Evolutionary conservation across 2,329 filamentous ascomycete species (phyloP).

Genomic region (Clarireedia sp.): DNA sequence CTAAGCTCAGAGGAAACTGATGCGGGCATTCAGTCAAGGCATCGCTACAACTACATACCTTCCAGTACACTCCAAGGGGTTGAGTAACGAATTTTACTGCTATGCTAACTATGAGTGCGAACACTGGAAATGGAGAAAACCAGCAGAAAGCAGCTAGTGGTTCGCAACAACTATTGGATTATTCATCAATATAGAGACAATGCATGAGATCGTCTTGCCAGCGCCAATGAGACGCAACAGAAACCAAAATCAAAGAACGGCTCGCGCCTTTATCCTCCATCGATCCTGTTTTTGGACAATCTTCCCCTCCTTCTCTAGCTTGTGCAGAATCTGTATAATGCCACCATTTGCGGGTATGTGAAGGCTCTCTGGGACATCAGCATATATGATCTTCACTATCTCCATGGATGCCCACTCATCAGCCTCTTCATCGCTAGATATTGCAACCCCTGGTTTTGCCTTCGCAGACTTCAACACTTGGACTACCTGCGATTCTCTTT

Average conservation of each 20-base stretch:
- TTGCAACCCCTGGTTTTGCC: slow-evolving; percentile 21
- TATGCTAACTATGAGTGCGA: slow-evolving; percentile 69
- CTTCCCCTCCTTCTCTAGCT: slow-evolving; percentile 67
- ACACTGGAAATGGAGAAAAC: slow-evolving; percentile 36
- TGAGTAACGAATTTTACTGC: slow-evolving; percentile 76
- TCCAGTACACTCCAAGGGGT: slow-evolving; percentile 59
- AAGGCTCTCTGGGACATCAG: slow-evolving; percentile 65
- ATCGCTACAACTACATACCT: slow-evolving; percentile 56
- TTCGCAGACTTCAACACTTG: slow-evolving; percentile 46
- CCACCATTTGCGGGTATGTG: slow-evolving; percentile 70
- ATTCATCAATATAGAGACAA: neutral
- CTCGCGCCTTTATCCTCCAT: slow-evolving; percentile 39
- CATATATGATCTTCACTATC: slow-evolving; percentile 82
- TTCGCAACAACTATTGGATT: neutral
- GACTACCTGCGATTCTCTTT: slow-evolving; percentile 72
- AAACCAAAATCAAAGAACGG: slow-evolving; percentile 32
- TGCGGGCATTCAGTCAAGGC: slow-evolving; percentile 1
- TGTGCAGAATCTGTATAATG: slow-evolving; percentile 68
- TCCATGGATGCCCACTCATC: slow-evolving; percentile 63
- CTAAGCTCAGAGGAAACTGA: neutral
- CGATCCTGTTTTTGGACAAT: slow-evolving; percentile 38
- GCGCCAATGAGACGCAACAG: neutral
- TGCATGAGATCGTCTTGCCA: neutral
- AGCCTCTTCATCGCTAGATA: slow-evolving; percentile 17
- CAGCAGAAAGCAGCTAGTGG: neutral